phyloP scores from a whole-genome alignment of 2,329 filamentous ascomycete genomes.

The Bipolaris bicolor region DNA sequence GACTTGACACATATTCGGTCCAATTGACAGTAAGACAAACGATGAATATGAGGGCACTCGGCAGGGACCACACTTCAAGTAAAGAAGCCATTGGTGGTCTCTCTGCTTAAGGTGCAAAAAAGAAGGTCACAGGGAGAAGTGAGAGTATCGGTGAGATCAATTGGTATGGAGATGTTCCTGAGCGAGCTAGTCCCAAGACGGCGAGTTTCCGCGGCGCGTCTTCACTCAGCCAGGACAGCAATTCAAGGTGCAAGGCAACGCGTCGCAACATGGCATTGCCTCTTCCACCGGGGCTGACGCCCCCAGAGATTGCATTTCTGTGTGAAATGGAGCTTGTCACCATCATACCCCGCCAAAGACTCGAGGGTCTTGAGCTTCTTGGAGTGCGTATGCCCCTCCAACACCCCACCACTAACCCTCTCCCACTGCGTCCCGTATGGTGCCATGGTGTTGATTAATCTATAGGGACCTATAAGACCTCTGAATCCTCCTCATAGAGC shows the following conservation, averaged over 20 bases:
- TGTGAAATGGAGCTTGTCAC: slow-evolving; percentile 98
- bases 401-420: slow-evolving; percentile 31
- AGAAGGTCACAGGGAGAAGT: neutral
- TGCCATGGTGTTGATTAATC: slow-evolving; percentile 18
- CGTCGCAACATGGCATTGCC: slow-evolving; percentile 63
- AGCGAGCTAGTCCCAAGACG: slow-evolving; percentile 27
- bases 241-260: slow-evolving; percentile 27
- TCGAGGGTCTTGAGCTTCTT: slow-evolving; percentile 84
- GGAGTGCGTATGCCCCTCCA: slow-evolving; percentile 67
- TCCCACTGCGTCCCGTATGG: neutral
- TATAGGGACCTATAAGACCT: slow-evolving; percentile 75
- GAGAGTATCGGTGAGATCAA: slow-evolving; percentile 2
- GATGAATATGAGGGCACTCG: slow-evolving; percentile 28
- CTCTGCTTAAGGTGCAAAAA: neutral
- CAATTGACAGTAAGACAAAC: slow-evolving; percentile 33
- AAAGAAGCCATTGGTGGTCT: slow-evolving; percentile 27
- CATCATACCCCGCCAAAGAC: slow-evolving; percentile 85
- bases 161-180: slow-evolving; percentile 17
- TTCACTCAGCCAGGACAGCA: slow-evolving; percentile 16
- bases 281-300: slow-evolving; percentile 71
- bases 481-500: slow-evolving; percentile 82
- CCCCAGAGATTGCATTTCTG: slow-evolving; percentile 88
- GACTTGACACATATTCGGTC: slow-evolving; percentile 51
- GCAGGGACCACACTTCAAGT: slow-evolving; percentile 32
- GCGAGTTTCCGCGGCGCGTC: slow-evolving; percentile 22